Evolutionary conservation across 805 yeast species (phyloP), one percentile per base, ranked within the genome.

Genomic region (Ogataea pini): DNA sequence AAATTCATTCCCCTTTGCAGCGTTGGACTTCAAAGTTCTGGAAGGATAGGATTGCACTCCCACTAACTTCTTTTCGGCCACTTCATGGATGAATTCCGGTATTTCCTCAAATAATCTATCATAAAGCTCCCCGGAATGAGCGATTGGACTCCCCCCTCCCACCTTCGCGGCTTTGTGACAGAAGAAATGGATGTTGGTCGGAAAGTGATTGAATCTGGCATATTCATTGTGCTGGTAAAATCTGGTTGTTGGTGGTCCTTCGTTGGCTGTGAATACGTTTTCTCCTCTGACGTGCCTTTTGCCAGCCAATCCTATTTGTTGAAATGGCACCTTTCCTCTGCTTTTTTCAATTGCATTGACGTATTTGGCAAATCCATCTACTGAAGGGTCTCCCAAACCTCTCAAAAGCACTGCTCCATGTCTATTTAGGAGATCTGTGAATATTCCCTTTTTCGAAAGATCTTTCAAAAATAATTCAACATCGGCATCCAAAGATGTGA

Each of bases 71-170:
- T 49, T 49, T 20, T 49, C 42, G 3, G 57, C 51, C 14, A 68
- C 38, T 17, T 56, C 54, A 19, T 54, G 32, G 5, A 61, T 32
- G 18, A 57, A 51, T 10, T 57, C 58, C 0, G 69, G 69, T 9
- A 46, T 43, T 18, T 48, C 48, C 17, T 51, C 38, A 3, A 47
- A 17, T n/a, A 64, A 29, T 12, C 32, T 29, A 4, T 65, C 49
- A 44, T 58, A 65, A 12, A 62, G 43, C 33, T 67, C 70, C 7
- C 60, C 65, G 7, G 67, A 66, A 47, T 65, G 68, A 5, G 49
- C 67, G 13, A 67, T 51, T n/a, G 71, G 70, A 19, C 69, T 66
- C 33, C 61, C 68, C 14, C 71, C 71, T 10, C 68, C 69, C 31
- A 43, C 51, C 4, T 58, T 61, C n/a, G 49, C 51, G 18, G 48